Evolutionary conservation across 352 stramenopile genomes (phyloP), one percentile per base, ranked within the genome.

Genomic region (Peronospora farinosa): DNA sequence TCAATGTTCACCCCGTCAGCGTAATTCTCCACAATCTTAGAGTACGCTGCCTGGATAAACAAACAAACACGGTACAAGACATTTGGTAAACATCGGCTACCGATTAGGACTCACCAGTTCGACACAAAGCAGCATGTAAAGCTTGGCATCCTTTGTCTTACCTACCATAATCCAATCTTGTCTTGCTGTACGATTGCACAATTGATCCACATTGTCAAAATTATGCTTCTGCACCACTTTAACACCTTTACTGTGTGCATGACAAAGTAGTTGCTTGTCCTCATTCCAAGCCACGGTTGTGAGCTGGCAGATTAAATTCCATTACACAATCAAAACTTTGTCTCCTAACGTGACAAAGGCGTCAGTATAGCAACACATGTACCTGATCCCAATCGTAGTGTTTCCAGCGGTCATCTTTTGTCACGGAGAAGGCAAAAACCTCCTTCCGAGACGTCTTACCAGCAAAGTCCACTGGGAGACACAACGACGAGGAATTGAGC

Each of bases 1-100:
- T 92, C 81, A 32, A 92, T 87, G 41, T 92, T 92, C 36, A 92
- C 78, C 7, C 81, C 81, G 40, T 92, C 81, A 2, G 81, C 77
- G 37, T 82, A 84, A 45, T 86, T 89, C 19, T 51, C 27, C 12
- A 83, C 64, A 32, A 90, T 88, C 16, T 62, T 70, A 10, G 62
- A 47, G 65, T 88, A 88, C 13, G 71, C 76, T 12, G 55, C 48
- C 65, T 83, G 41, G 16, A 37, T 2, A 32, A 16, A 9, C 21
- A 32, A 16, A 9, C 21, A 27, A 45, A 28, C 7, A 54, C 1
- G 47, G 33, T 5, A 25, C n/a, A 40, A 31, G 15, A 8, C 5
- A 43, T 13, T 37, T 33, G 7, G 16, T 31, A 46, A 30, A 17
- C 27, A 23, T 3, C 17, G 12, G 30, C 12, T 31, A 27, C 21